Evolutionary conservation across 345 rosid species (phyloP).

Genomic region (Dipteronia dyeriana): DNA sequence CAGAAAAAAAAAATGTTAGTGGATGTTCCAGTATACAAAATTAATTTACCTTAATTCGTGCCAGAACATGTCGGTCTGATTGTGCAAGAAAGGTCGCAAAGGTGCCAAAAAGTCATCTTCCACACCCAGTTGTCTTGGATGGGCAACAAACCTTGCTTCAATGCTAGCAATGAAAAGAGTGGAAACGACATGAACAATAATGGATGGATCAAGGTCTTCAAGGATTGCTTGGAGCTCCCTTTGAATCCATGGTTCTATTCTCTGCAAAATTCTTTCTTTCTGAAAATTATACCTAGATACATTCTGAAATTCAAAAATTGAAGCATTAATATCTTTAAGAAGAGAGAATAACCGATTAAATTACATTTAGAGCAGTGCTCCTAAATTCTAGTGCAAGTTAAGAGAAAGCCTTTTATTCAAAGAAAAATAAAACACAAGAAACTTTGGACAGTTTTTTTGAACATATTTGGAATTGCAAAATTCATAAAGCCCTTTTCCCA

Average conservation of each 20-base stretch:
- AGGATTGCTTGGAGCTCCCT: slow-evolving; percentile 75
- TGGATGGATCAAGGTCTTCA: slow-evolving; percentile 67
- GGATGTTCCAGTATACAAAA: neutral
- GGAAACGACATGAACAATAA: slow-evolving; percentile 68
- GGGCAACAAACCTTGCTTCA: slow-evolving; percentile 34
- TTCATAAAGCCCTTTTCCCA: too few species aligned
- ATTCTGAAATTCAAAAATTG: slow-evolving; percentile 28
- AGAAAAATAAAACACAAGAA: neutral
- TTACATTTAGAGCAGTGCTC: neutral
- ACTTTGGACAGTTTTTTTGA: neutral
- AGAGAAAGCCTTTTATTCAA: neutral
- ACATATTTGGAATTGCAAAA: neutral
- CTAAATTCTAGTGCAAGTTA: neutral
- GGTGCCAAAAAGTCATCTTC: slow-evolving; percentile 38
- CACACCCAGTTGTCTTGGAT: slow-evolving; percentile 21
- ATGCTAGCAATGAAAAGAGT: slow-evolving; percentile 48
- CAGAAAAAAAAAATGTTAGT: neutral
- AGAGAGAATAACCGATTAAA: too few species aligned
- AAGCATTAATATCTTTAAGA: too few species aligned
- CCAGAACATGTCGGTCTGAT: slow-evolving; percentile 56
- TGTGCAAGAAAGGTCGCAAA: slow-evolving; percentile 46
- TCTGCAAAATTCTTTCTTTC: slow-evolving; percentile 41
- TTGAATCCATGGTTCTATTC: slow-evolving; percentile 66
- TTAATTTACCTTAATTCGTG: slow-evolving; percentile 64
- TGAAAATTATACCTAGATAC: slow-evolving; percentile 26